phyloP scores from a whole-genome alignment of 1,284 basidiomycete species.

The Wallemia mellicola region DNA sequence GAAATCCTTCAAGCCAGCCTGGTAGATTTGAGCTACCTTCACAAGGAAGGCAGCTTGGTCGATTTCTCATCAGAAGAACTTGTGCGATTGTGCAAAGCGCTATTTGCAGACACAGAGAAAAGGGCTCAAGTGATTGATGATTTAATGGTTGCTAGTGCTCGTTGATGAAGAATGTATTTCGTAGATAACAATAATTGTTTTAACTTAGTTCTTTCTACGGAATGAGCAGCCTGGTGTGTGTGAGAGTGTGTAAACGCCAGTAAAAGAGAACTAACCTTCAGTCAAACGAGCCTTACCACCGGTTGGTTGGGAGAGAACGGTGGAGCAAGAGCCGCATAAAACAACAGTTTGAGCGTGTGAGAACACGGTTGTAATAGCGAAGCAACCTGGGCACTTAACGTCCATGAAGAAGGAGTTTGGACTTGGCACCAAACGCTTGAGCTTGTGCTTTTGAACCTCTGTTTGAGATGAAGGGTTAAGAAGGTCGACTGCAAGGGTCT shows the following conservation, averaged over 20 bases:
- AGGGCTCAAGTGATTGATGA: slow-evolving; percentile 48
- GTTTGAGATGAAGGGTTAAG: slow-evolving; percentile 76
- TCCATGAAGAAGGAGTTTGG: slow-evolving; percentile 99
- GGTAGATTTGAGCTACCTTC: slow-evolving; percentile 71
- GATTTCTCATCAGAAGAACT: slow-evolving; percentile 71
- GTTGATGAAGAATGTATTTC: slow-evolving; percentile 37
- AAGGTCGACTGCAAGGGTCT: slow-evolving; percentile 96
- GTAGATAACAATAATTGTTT: neutral
- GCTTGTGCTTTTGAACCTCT: slow-evolving; percentile 80
- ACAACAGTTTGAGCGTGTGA: slow-evolving; percentile 85
- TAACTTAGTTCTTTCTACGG: slow-evolving; percentile 46
- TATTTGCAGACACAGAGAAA: slow-evolving; percentile 71
- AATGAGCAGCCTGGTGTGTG: slow-evolving; percentile 37
- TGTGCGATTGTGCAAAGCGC: slow-evolving; percentile 42
- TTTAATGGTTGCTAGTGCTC: slow-evolving; percentile 53
- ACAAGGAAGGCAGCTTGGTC: slow-evolving; percentile 63
- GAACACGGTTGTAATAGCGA: slow-evolving; percentile 81
- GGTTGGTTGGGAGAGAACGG: slow-evolving; percentile 89
- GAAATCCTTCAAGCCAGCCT: slow-evolving; percentile 82
- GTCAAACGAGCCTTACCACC: slow-evolving; percentile 96
- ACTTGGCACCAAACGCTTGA: slow-evolving; percentile 94
- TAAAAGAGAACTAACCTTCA: slow-evolving; percentile 40
- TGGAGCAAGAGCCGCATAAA: slow-evolving; percentile 70
- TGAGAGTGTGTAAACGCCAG: neutral
- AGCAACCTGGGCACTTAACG: slow-evolving; percentile 94